Percentiles rank a stretch among this genome's conserved stretches.
Conservation (phyloP, 805 yeast genomes). For the Starmerella tilneyi region DNA sequence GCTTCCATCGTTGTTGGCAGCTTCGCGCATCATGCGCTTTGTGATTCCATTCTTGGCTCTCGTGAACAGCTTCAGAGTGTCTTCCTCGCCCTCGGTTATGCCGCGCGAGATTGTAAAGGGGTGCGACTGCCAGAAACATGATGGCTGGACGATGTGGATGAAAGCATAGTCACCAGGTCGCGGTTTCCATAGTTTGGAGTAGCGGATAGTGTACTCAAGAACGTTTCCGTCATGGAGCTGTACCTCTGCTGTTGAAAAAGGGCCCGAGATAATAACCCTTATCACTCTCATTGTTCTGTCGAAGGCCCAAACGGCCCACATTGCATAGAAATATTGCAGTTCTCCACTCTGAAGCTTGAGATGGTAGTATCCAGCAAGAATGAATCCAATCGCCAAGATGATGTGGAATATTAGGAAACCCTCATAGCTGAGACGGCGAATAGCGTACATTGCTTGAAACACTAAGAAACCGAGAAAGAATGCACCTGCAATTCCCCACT, state of each 20-base stretch:
- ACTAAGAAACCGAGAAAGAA: conserved; percentile 33
- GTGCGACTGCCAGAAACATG: conserved; percentile 10
- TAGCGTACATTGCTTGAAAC: conserved; percentile 39
- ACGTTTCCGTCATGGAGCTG: conserved; percentile 14
- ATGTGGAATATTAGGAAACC: conserved; percentile 46
- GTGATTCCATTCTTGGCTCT: conserved; percentile 45
- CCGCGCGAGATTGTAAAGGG: conserved; percentile 44
- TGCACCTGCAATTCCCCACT: conserved; percentile 22
- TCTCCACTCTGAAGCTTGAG: conserved; percentile 29
- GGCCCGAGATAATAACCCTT: conserved; percentile 33
- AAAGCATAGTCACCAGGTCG: conserved; percentile 5
- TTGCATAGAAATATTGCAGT: conserved; percentile 35
- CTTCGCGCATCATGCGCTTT: conserved; percentile 32
- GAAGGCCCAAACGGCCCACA: conserved; percentile 57
- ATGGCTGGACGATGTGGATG: conserved; percentile 1
- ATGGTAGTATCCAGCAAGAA: conserved; percentile 52
- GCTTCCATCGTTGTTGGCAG: conserved; percentile 27
- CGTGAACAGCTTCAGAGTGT: conserved; percentile 14
- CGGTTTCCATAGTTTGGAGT: conserved; percentile 1
- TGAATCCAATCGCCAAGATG: conserved; percentile 36
- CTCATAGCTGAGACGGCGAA: conserved; percentile 49
- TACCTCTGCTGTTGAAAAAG: conserved; percentile 8
- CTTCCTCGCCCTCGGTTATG: conserved; percentile 6
- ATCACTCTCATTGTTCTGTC: conserved; percentile 51
- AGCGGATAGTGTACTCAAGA: conserved; percentile 15